Percentiles rank a stretch among this genome's conserved stretches.
Evolutionary conservation across 2,329 filamentous ascomycete species (phyloP).

Genomic region (Fusarium guadeloupense): DNA sequence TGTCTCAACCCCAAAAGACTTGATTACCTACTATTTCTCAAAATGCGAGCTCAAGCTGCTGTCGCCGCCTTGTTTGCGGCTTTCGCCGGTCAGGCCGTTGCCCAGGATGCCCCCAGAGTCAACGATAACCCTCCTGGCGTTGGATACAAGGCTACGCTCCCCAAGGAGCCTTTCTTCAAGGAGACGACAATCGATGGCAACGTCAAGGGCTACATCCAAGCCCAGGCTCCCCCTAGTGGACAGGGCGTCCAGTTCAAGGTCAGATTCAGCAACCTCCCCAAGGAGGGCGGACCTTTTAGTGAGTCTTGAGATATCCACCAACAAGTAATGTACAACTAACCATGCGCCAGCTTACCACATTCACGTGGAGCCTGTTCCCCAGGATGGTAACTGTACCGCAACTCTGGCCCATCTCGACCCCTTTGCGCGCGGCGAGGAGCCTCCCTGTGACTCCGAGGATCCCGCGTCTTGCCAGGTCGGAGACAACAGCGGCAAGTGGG

Average conservation of each 20-base stretch:
- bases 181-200: constrained; percentile 59
- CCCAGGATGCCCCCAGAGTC: constrained; percentile 60
- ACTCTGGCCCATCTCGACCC: constrained; percentile 78
- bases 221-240: constrained; percentile 57
- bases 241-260: constrained; percentile 65
- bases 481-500: constrained; percentile 79
- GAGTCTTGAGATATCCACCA: constrained; percentile 43
- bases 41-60: constrained; percentile 38
- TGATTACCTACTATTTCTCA: constrained; percentile 2
- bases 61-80: constrained; percentile 43
- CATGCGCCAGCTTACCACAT: constrained; percentile 72
- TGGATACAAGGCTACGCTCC: constrained; percentile 66
- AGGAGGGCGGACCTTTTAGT: constrained; percentile 68
- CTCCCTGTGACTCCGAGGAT: constrained; percentile 64
- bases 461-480: constrained; percentile 78
- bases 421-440: constrained; percentile 68
- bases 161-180: constrained; percentile 61
- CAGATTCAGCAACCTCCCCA: constrained; percentile 67
- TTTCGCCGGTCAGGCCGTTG: constrained; percentile 42
- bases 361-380: constrained; percentile 70
- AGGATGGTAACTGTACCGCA: constrained; percentile 74
- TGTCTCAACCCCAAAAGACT: neutral
- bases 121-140: constrained; percentile 64
- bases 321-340: constrained; percentile 20
- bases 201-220: constrained; percentile 63